Conservation (phyloP, 2,329 filamentous ascomycete species). For the Colletotrichum lupini region DNA sequence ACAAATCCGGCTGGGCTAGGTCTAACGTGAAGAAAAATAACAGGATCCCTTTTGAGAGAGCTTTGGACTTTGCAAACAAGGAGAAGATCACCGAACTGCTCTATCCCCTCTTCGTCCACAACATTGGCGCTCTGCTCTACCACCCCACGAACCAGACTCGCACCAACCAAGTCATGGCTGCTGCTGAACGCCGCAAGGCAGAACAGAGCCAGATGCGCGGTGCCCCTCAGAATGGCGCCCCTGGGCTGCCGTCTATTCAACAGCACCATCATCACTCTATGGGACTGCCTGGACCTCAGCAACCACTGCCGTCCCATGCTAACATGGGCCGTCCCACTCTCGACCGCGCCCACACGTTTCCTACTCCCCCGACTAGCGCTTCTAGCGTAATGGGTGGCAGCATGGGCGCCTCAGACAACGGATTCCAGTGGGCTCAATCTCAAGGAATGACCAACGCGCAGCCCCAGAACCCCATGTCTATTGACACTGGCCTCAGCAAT, state of each 20-base stretch:
- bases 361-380: slow-evolving; percentile 92
- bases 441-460: slow-evolving; percentile 71
- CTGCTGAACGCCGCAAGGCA: slow-evolving; percentile 80
- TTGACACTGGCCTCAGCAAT: slow-evolving; percentile 83
- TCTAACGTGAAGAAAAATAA: slow-evolving; percentile 2
- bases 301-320: slow-evolving; percentile 73
- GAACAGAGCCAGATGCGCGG: slow-evolving; percentile 75
- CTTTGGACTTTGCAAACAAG: slow-evolving; percentile 99
- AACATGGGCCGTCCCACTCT: slow-evolving; percentile 79
- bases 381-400: slow-evolving; percentile 80
- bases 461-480: slow-evolving; percentile 77
- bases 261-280: slow-evolving; percentile 71
- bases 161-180: slow-evolving; percentile 88
- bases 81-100: slow-evolving; percentile 97
- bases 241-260: slow-evolving; percentile 73
- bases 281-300: slow-evolving; percentile 66
- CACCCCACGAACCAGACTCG: slow-evolving; percentile 89
- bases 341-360: slow-evolving; percentile 91
- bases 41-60: slow-evolving; percentile 97
- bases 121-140: slow-evolving; percentile 93
- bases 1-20: not conserved
- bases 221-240: slow-evolving; percentile 60
- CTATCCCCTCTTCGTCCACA: slow-evolving; percentile 97
- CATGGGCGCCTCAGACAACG: slow-evolving; percentile 77
- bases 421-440: slow-evolving; percentile 80